Evolutionary conservation across 2,329 filamentous ascomycete genomes (phyloP).

Genomic region (Fusarium nodosum): DNA sequence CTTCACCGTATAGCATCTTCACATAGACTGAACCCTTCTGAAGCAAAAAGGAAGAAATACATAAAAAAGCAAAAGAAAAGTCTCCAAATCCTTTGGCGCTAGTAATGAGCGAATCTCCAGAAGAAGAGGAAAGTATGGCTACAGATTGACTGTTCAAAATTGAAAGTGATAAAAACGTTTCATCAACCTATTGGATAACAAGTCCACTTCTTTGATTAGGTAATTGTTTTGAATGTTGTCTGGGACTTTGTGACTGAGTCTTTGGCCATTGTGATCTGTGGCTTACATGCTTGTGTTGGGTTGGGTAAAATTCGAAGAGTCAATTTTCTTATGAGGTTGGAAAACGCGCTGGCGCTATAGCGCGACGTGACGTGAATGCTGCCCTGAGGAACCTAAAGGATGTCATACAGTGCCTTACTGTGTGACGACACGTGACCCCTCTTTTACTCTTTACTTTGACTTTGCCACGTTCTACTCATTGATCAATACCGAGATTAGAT

Average conservation of each 20-base stretch:
- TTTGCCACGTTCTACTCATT: constrained; percentile 35
- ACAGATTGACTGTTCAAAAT: neutral
- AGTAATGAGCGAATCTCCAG: neutral
- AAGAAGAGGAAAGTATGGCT: neutral
- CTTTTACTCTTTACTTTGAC: constrained; percentile 11
- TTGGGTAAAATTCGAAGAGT: neutral
- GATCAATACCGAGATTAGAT: constrained; percentile 27
- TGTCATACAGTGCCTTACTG: constrained; percentile 19
- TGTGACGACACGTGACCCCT: constrained; percentile 33
- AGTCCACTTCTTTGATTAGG: neutral
- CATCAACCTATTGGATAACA: neutral
- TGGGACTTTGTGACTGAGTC: neutral
- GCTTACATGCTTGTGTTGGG: constrained; percentile 7
- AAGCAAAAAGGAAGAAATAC: neutral
- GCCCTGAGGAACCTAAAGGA: neutral
- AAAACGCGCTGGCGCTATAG: constrained; percentile 30
- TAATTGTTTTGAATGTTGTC: neutral
- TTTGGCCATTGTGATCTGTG: constrained; percentile 17
- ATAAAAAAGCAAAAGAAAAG: neutral
- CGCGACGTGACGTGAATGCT: constrained; percentile 22
- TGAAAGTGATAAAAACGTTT: neutral
- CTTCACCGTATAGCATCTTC: neutral
- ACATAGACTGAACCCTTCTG: neutral
- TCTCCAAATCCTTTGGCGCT: neutral
- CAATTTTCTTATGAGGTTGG: constrained; percentile 6